These are phyloP conservation scores for Chaetomidium leptoderma DNA, from an alignment of 495 filamentous ascomycete species.

Conservation along the genomic window DNA sequence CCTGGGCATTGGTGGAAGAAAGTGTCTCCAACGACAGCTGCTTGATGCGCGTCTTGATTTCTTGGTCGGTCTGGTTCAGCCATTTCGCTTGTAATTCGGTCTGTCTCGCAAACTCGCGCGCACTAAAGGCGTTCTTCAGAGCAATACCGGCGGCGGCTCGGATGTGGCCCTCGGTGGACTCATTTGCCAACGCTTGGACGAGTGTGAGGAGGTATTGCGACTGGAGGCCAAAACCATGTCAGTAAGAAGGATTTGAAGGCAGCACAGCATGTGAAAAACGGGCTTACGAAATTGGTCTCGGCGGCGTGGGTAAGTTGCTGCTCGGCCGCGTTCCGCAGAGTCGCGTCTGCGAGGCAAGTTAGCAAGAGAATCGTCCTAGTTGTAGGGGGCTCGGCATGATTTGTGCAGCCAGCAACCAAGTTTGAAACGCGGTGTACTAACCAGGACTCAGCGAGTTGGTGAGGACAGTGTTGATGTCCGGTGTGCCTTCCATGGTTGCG, in stretches of 20 bases:
- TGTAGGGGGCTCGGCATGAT: conserved; percentile 21
- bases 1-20: conserved; percentile 65
- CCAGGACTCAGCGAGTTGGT: conserved; percentile 86
- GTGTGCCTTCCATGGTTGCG: conserved; percentile 46
- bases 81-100: conserved; percentile 87
- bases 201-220: conserved; percentile 86
- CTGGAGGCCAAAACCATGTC: conserved; percentile 44
- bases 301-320: conserved; percentile 89
- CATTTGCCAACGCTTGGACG: conserved; percentile 88
- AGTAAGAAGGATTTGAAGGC: conserved; percentile 17
- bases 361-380: conserved; percentile 16
- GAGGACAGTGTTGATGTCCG: conserved; percentile 65
- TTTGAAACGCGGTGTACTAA: conserved; percentile 43
- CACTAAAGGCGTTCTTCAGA: conserved; percentile 92
- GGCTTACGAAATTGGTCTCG: conserved; percentile 86
- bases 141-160: conserved; percentile 92
- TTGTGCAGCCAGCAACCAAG: conserved; percentile 11
- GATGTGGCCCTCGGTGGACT: conserved; percentile 73
- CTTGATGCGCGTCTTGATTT: conserved; percentile 82
- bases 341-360: conserved; percentile 61
- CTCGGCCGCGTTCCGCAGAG: conserved; percentile 83
- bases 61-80: conserved; percentile 70
- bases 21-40: conserved; percentile 81
- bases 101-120: conserved; percentile 81
- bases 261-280: conserved; percentile 8